A percentile compares a stretch with the other conserved stretches of the same genome.
Conservation (phyloP, 192 early-diverging fungal genomes). For the Coemansia sp. region DNA sequence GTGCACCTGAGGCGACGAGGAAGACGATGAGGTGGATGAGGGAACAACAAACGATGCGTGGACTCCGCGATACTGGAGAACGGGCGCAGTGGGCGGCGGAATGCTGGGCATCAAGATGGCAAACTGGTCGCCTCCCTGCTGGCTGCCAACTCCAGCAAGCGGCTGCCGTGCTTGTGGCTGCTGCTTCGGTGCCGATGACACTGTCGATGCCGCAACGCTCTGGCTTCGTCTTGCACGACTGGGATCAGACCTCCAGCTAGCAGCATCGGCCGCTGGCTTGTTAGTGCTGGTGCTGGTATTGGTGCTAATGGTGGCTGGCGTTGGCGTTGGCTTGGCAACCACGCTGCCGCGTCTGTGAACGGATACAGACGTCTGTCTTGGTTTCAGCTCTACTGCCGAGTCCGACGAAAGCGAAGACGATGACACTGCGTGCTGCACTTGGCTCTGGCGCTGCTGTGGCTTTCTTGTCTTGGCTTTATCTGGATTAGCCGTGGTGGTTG, state of each 20-base stretch:
- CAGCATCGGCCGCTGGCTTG: constrained; percentile 3
- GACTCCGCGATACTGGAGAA: not conserved
- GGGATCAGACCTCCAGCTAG: constrained; percentile 30
- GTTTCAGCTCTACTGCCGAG: not conserved
- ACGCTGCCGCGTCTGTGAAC: constrained; percentile 13
- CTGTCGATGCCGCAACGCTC: not conserved
- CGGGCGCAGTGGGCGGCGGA: not conserved
- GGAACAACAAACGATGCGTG: constrained; percentile 2
- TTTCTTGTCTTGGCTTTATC: not conserved
- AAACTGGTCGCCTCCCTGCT: not conserved
- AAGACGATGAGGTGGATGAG: constrained; percentile 1
- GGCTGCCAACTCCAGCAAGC: not conserved
- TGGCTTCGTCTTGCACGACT: constrained; percentile 14
- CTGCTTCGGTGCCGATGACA: not conserved
- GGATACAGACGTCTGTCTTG: not conserved
- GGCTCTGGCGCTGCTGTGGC: not conserved
- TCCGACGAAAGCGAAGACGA: not conserved
- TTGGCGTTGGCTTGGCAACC: not conserved
- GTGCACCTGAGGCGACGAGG: constrained; percentile 1
- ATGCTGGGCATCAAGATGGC: not conserved
- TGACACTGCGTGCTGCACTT: not conserved
- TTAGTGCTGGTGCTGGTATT: not conserved
- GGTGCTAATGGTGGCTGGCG: not conserved
- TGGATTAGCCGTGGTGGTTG: not conserved
- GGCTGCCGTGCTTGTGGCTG: not conserved